phyloP scores from a whole-genome alignment of 345 rosid genomes.

The Trapa incisa region DNA sequence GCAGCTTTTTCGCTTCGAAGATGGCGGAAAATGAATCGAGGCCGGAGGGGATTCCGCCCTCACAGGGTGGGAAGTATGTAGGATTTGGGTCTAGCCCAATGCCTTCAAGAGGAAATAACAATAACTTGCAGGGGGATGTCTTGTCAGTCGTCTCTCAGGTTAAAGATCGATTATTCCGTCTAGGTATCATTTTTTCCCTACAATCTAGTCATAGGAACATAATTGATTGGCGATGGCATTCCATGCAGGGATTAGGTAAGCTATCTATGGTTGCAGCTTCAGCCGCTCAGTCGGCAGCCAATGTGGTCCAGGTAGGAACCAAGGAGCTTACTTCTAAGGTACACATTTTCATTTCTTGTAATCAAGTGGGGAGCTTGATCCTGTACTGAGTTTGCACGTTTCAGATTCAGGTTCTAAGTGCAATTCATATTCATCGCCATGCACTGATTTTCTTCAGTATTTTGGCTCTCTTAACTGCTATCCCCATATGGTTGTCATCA shows the following conservation, averaged over 20 bases:
- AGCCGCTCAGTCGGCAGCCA: conserved; percentile 77
- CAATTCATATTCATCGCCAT: not conserved
- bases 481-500: no score
- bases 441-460: no score
- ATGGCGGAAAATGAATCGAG: conserved; percentile 64
- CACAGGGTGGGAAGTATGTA: conserved; percentile 87
- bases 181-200: not conserved
- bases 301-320: conserved; percentile 75
- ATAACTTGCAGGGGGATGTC: conserved; percentile 47
- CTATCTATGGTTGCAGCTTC: conserved; percentile 81
- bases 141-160: conserved; percentile 83
- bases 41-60: conserved; percentile 89
- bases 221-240: not conserved
- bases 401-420: not conserved
- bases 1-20: conserved; percentile 54
- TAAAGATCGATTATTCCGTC: conserved; percentile 7
- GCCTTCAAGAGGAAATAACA: conserved; percentile 26
- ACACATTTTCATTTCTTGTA: conserved; percentile 6
- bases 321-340: conserved; percentile 73
- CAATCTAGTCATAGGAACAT: not conserved
- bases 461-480: no score
- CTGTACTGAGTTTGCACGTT: not conserved
- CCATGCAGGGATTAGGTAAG: conserved; percentile 60
- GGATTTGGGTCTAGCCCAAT: conserved; percentile 77
- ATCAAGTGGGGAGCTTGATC: not conserved